Base-by-base conservation (phyloP, 2,329 filamentous ascomycete genomes). In the Fusarium chuoi region DNA sequence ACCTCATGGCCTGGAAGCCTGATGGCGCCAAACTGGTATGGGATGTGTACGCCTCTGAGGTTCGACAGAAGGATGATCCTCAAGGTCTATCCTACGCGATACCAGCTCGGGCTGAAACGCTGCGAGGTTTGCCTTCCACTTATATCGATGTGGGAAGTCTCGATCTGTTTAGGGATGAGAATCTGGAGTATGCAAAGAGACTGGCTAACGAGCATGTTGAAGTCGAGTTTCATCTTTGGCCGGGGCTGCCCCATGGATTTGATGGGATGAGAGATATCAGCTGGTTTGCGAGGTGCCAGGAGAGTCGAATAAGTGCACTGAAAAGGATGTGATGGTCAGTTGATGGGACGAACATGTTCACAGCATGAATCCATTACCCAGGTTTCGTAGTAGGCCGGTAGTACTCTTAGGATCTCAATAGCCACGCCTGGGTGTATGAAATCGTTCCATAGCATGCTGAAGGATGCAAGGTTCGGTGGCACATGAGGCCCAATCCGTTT, bases 141-240 rank as follows among this genome's bases (percentile, higher is more conserved):
- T 85, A 83, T 35, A 77, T 86, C 0, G 84, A 85, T 22, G 77
- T 82, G 8, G 83, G 83, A 15, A 71, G 73, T 9, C 66, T 84
- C 48, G 84, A 85, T 51, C 39, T 85, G 20, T 86, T 85, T 3
- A 36, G 65, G 26, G 58, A 70, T 18, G 67, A 70, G 33, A 56
- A 55, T 3, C 22, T 70, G 20, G 61, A 38, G 2, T 70, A 69
- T 46, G 58, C 45, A 2, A 69, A 46, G 13, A 70, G 58, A 10
- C 30, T 70, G 13, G 58, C 35, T 11, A 28, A 68, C 14, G 48
- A 63, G 5, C 56, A 68, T 33, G 65, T 68, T 14, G 56, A 68
- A 18, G 64, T 83, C 4, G 84, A 85, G 73, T 76, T 85, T 12
- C 83, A 85, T 57, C 42, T 85, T 48, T 84, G 82, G 75, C 79